Evolutionary conservation across 805 yeast genomes (phyloP), one percentile per base, ranked within the genome.

Genomic region (Saccharomycopsis babjevae): DNA sequence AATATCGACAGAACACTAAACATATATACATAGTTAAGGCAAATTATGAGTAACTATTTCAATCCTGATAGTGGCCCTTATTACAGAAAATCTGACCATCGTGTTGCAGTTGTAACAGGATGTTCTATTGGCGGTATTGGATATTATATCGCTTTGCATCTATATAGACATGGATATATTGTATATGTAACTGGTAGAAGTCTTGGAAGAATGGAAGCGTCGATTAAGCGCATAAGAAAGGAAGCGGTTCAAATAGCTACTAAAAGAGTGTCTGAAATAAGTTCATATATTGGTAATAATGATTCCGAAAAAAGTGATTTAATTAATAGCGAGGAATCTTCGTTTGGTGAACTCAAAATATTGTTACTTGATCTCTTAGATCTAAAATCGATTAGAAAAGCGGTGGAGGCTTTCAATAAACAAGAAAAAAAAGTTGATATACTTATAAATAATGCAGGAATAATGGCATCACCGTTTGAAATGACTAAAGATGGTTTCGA

Each of bases 101-200:
- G 83, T 61, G 84, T 87, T 3, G 91, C 89, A 1, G 73, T 89
- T 6, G 83, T 89, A 36, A 85, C 94, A 0, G 96, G 96, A 1
- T 46, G 52, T 25, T 96, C 94, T 5, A 87, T 85, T 67, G 80
- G 86, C 60, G 96, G 96, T 0, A 81, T 88, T 20, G 96, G 97
- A 11, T 89, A 81, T 76, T 86, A 77, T 69, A 84, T 92, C 0
- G 89, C 83, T 8, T 74, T 88, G 28, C 92, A 88, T 67, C 76
- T 89, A 5, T 88, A 85, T 67, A 74, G 88, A 57, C 96, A 89
- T 70, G 97, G 97, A 0, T 87, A 80, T 69, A 75, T 78, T 8
- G 85, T 89, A 2, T 89, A 89, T 68, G 75, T 89, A 42, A 89
- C 88, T 2, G 93, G 96, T 3, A 74, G 96, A 65, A 83, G 81